These are phyloP conservation scores for Ricinus communis DNA, from an alignment of 345 rosid species.

Conservation along the genomic window DNA sequence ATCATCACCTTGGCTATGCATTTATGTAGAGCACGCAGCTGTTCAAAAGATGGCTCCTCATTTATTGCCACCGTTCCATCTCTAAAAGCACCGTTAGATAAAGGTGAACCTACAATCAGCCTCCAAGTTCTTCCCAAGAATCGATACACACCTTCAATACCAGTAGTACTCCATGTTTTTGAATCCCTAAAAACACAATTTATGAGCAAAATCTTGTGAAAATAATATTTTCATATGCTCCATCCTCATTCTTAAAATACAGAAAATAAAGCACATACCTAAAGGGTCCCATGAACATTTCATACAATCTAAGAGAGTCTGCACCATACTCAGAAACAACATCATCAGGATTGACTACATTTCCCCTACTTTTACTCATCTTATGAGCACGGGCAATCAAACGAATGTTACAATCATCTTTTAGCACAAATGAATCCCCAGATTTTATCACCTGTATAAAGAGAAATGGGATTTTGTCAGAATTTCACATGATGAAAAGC, in stretches of 20 bases:
- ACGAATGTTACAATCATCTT: slow-evolving; percentile 58
- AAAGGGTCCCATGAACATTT: slow-evolving; percentile 99
- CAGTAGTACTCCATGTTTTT: slow-evolving; percentile 93
- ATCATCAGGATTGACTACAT: slow-evolving; percentile 92
- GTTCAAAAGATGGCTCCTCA: slow-evolving; percentile 67
- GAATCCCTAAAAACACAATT: slow-evolving; percentile 62
- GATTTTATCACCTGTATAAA: slow-evolving; percentile 60
- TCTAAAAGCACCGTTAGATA: slow-evolving; percentile 52
- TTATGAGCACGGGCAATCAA: slow-evolving; percentile 75
- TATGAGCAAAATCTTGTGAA: slow-evolving; percentile 13
- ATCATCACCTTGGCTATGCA: slow-evolving; percentile 87
- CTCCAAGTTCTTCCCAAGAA: slow-evolving; percentile 92
- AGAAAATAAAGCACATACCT: slow-evolving; percentile 46
- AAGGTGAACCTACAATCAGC: slow-evolving; percentile 69
- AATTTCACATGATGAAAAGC: neutral
- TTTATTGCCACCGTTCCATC: slow-evolving; percentile 61
- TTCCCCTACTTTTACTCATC: slow-evolving; percentile 98
- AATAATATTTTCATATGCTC: slow-evolving; percentile 1
- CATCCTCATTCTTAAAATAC: neutral
- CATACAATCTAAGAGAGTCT: slow-evolving; percentile 90
- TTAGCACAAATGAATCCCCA: slow-evolving; percentile 73
- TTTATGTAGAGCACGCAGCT: slow-evolving; percentile 68
- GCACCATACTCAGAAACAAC: slow-evolving; percentile 87
- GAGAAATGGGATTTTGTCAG: slow-evolving; percentile 8
- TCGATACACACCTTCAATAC: slow-evolving; percentile 92